Percentiles rank a stretch among this genome's conserved stretches.
Conservation (phyloP, 176 grass and related monocot genomes). For the Hsuehochloa calcarea region DNA sequence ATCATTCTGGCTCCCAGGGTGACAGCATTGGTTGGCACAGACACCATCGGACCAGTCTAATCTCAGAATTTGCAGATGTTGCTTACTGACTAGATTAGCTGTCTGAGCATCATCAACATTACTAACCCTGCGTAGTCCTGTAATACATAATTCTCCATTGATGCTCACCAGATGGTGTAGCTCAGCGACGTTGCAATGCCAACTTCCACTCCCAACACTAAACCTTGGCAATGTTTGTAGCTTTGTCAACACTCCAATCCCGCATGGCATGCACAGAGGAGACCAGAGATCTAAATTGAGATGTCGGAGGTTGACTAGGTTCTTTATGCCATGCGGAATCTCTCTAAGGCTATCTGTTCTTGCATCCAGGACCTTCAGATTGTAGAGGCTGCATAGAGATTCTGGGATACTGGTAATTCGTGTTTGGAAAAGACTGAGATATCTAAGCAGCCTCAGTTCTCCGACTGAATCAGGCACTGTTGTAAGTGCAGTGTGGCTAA, state of each 20-base stretch:
- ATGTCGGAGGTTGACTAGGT: conserved; percentile 17
- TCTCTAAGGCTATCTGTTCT: conserved; percentile 4
- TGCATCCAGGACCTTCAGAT: conserved; percentile 27
- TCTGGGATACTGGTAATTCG: conserved; percentile 23
- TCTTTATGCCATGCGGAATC: conserved; percentile 10
- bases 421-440: conserved; percentile 6
- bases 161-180: conserved; percentile 24
- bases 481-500: conserved; percentile 17
- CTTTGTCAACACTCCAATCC: conserved; percentile 18
- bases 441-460: conserved; percentile 25
- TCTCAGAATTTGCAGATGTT: conserved; percentile 10
- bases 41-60: conserved; percentile 13
- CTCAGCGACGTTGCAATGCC: conserved; percentile 24
- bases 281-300: neutral
- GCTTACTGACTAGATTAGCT: conserved; percentile 30
- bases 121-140: neutral
- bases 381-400: conserved; percentile 9
- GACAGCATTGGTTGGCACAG: neutral
- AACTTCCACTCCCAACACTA: neutral
- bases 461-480: conserved; percentile 24
- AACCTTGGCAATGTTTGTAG: conserved; percentile 27
- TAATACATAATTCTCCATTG: neutral
- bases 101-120: conserved; percentile 5
- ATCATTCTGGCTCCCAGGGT: neutral
- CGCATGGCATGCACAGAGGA: conserved; percentile 3